Evolutionary conservation across 2,329 filamentous ascomycete genomes (phyloP), one percentile per base, ranked within the genome.

Genomic region (Fusarium sp.): DNA sequence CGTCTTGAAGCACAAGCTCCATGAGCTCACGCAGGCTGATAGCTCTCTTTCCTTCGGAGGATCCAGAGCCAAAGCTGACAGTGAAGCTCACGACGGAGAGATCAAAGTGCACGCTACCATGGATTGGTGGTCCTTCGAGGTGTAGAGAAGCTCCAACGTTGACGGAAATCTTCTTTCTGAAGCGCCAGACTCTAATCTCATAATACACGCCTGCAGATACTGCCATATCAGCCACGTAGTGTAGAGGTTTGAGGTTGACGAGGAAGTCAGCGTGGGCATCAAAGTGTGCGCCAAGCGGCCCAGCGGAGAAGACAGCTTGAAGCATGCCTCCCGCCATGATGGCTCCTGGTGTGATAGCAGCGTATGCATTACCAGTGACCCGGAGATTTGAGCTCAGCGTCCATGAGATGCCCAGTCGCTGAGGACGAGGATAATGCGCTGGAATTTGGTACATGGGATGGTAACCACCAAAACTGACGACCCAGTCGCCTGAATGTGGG

Each of bases 1-100:
- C 50, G 1, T 54, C 50, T 25, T 54, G 50, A 14, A 54, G 20
- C 25, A 54, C 50, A 42, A 54, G 50, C 0, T 1, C 50, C 50
- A 54, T 18, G 4, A 54, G 50, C 2, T 54, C 50, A 3, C 36
- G 50, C 1, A 54, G 50, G 0, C 10, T 54, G 25, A 54, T 54
- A 0, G 3, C 0, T 5, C 3, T 54, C 11, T 54, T 54, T 3
- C 9, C 6, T 1, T 54, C 50, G 0, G 50, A 54, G 0, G 25
- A 2, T 5, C 36, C 50, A 22, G 50, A 42, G 0, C 50, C 50
- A 5, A 54, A 54, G 50, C 25, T 42, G 14, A 54, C 50, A 1
- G 50, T 54, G 11, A 54, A 54, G 36, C 36, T 54, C 0, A 54
- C 50, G 0, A 54, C 50, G 0, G 50, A 54, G 3, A 54, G 25